phyloP scores from a whole-genome alignment of 1,139 yeast genomes.

The Hansenula anomala region DNA sequence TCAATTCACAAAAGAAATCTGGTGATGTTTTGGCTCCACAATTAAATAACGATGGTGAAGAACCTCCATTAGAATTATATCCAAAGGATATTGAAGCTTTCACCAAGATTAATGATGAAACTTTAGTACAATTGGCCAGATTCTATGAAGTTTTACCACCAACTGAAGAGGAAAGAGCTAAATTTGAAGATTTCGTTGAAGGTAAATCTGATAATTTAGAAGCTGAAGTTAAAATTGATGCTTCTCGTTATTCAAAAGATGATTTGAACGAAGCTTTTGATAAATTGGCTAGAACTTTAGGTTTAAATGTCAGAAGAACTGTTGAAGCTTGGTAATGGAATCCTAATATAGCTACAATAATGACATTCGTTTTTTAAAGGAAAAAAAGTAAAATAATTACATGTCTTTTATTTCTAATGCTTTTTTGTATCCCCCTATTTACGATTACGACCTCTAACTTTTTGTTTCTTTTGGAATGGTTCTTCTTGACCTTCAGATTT shows the following conservation, averaged over 20 bases:
- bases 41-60: constrained; percentile 72
- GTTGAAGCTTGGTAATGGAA: constrained; percentile 40
- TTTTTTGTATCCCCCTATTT: constrained; percentile 15
- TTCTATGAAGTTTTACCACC: constrained; percentile 68
- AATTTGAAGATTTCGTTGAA: constrained; percentile 40
- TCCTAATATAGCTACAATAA: not conserved
- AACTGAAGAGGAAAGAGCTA: constrained; percentile 41
- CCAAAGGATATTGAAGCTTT: constrained; percentile 61
- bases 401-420: too few relatives aligned
- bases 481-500: constrained; percentile 2
- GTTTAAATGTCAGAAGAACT: constrained; percentile 51
- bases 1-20: constrained; percentile 39
- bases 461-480: constrained; percentile 19
- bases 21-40: constrained; percentile 45
- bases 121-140: constrained; percentile 50
- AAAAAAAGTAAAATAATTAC: too few relatives aligned
- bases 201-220: constrained; percentile 37
- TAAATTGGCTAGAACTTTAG: constrained; percentile 65
- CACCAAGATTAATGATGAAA: constrained; percentile 36
- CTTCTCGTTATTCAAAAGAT: constrained; percentile 35
- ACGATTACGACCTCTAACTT: constrained; percentile 27
- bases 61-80: constrained; percentile 46
- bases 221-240: constrained; percentile 25
- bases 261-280: constrained; percentile 50
- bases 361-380: not conserved